Conservation (phyloP, 352 stramenopile genomes). For the Phytopythium helicoides region DNA sequence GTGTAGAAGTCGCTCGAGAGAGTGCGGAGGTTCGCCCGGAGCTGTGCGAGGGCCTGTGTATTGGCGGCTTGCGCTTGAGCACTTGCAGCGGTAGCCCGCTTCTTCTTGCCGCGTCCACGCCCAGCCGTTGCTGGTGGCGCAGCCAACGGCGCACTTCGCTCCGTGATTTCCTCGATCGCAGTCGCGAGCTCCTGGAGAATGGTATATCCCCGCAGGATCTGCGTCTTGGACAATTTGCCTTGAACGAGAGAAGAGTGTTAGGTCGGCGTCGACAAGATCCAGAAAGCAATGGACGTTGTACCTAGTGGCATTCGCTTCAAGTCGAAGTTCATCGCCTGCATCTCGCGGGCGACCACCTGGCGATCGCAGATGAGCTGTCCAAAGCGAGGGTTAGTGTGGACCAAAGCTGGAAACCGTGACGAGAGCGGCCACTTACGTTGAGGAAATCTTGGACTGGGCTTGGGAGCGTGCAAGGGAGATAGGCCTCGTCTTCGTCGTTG, state of each 20-base stretch:
- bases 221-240: constrained; percentile 52
- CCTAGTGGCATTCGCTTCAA: constrained; percentile 51
- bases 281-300: constrained; percentile 1
- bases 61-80: constrained; percentile 14
- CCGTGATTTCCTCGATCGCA: constrained; percentile 36
- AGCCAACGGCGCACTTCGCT: constrained; percentile 20
- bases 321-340: constrained; percentile 46
- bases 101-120: constrained; percentile 23
- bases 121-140: constrained; percentile 20
- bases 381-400: neutral
- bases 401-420: neutral
- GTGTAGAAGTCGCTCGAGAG: constrained; percentile 72
- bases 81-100: constrained; percentile 6
- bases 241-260: neutral
- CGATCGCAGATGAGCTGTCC: constrained; percentile 54
- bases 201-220: constrained; percentile 62
- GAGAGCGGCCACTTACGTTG: constrained; percentile 14
- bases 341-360: constrained; percentile 42
- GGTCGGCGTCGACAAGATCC: neutral
- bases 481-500: constrained; percentile 19
- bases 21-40: constrained; percentile 39
- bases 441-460: constrained; percentile 38
- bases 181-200: constrained; percentile 52
- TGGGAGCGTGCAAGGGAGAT: constrained; percentile 24
- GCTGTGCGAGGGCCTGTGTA: constrained; percentile 9